Percentiles rank a stretch among this genome's conserved stretches.
These are phyloP conservation scores for Ricinus communis DNA, from an alignment of 345 rosid species.

Conservation along the genomic window DNA sequence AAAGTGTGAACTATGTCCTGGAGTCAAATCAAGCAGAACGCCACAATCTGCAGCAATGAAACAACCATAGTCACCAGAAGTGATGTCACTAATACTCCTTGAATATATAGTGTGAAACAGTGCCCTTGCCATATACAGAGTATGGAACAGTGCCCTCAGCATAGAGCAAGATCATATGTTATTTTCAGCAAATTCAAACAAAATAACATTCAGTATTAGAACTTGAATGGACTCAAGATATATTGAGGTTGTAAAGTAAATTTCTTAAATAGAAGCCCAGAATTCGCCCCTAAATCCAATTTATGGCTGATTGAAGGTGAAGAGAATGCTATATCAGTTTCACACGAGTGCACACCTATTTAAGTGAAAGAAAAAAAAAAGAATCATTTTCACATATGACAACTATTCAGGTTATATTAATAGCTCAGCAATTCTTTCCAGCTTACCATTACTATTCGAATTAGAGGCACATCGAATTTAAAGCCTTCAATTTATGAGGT, in stretches of 20 bases:
- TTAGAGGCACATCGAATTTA: constrained; percentile 2
- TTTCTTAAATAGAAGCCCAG: not conserved
- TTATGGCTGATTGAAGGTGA: no score
- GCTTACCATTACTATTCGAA: constrained; percentile 6
- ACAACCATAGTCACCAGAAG: not conserved
- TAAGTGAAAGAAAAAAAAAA: not conserved
- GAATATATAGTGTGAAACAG: not conserved
- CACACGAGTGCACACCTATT: not conserved
- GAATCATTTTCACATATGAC: not conserved
- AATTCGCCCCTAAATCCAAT: not conserved
- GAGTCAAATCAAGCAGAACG: constrained; percentile 17
- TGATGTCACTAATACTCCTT: not conserved
- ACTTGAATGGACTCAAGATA: not conserved
- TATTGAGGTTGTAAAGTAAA: not conserved
- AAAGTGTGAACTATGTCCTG: constrained; percentile 15
- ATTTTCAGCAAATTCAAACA: not conserved
- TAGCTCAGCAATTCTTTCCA: not conserved
- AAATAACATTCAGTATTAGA: not conserved
- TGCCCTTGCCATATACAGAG: not conserved
- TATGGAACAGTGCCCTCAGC: not conserved
- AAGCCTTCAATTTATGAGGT: constrained; percentile 13
- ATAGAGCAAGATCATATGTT: not conserved
- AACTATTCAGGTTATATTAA: not conserved
- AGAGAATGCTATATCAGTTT: not conserved
- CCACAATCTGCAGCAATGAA: constrained; percentile 41